Evolutionary conservation across 1,284 basidiomycete species (phyloP).

Genomic region (Ganoderma boninense): DNA sequence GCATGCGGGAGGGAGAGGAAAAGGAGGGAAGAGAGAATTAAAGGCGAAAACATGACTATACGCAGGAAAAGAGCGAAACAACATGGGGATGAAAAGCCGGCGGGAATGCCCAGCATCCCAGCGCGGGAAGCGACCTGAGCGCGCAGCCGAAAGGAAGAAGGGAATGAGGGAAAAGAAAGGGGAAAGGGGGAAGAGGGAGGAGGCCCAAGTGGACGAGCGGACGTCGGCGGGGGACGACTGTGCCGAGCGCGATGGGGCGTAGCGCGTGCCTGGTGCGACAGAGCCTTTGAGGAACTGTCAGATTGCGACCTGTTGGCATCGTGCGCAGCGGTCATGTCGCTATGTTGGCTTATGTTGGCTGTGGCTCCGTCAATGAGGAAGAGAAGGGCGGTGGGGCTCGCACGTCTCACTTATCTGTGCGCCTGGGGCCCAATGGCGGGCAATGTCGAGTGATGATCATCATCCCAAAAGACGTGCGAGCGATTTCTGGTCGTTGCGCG

Average conservation of each 20-base stretch:
- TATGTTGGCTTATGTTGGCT: background rate
- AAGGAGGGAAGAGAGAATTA: conserved; percentile 15
- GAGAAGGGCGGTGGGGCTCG: background rate
- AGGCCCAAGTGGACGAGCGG: background rate
- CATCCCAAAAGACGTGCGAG: conserved; percentile 17
- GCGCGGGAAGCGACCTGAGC: conserved; percentile 15
- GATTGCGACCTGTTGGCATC: conserved; percentile 17
- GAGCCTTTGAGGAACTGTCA: conserved; percentile 1
- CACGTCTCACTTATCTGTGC: conserved; percentile 15
- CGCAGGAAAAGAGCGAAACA: conserved; percentile 21
- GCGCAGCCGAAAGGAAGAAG: conserved; percentile 21
- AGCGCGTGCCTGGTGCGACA: background rate
- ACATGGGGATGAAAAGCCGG: conserved; percentile 24
- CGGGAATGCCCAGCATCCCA: conserved; percentile 39
- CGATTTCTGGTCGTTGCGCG: conserved; percentile 8
- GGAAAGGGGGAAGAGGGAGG: background rate
- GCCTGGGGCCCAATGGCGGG: conserved; percentile 16
- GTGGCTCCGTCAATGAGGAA: background rate
- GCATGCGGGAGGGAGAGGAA: conserved; percentile 15
- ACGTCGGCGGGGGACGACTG: background rate
- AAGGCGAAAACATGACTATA: conserved; percentile 16
- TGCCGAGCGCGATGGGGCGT: conserved; percentile 4
- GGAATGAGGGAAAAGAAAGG: background rate
- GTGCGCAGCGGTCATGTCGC: conserved; percentile 23
- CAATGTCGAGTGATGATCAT: conserved; percentile 24